Base-by-base conservation (phyloP, 805 yeast genomes). In the Kazachstania psychrophila region DNA sequence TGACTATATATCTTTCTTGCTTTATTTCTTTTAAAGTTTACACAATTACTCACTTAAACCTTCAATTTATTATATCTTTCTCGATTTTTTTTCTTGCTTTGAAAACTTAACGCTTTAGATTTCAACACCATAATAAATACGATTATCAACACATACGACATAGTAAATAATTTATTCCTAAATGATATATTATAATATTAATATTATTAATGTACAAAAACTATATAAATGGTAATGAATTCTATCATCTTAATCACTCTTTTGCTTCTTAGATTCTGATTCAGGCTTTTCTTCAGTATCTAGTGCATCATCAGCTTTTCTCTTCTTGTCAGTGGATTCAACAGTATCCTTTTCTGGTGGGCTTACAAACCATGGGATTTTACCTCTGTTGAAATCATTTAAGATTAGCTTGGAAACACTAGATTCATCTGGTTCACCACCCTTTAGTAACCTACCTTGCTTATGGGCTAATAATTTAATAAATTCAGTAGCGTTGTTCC, bases 381-480 rank as follows among this genome's bases (percentile, higher is more conserved):
- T 85, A 43, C 98, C 98, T 62, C 98, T 75, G 64, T 87, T 89
- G 70, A 89, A 89, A 60, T 89, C 98, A 50, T 86, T 86, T 59
- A 89, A 72, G 22, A 89, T 80, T 54, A 80, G 79, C 61, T 87
- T 89, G 27, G 97, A 78, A 39, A 89, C 86, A 51, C 95, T 94
- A 46, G 79, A 69, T 62, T 89, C 96, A 60, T 89, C 97, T 1
- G 97, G 95, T 64, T 92, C 98, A 46, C 96, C 98, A 42, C 98
- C 98, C 62, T 89, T 89, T 48, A 92, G 64, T 48, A 89, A 70
- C 60, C 95, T 76, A 44, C 98, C 98, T 36, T 77, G 83, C 61
- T 92, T 92, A 59, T 94, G 77, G 1, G 97, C 97, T 47, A 89
- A 68, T 54, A 85, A 66, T 62, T 92, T 96, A 43, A 89, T 73